Evolutionary conservation across 768 basidiomycete genomes (phyloP), one percentile per base, ranked within the genome.

Genomic region (Lyophyllum atratum): DNA sequence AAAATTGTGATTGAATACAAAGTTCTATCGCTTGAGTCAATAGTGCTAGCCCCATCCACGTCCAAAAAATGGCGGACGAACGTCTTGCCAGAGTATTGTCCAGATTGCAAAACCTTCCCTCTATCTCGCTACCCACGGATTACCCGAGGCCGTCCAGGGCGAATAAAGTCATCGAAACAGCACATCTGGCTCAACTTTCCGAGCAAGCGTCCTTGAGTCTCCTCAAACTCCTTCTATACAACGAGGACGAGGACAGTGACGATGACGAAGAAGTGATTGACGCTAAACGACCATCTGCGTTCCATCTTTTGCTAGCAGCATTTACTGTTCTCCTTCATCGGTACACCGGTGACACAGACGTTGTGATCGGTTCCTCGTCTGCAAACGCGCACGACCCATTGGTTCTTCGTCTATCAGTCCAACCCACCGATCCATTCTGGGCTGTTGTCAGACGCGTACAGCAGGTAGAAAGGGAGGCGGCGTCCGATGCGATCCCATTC

Each of bases 321-420:
- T 97, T 99, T 74, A 82, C 85, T 11, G 89, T 96, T 21, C 79
- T 98, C 49, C 77, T 99, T 12, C 94, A 98, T 74, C 82, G 96
- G 40, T 97, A 94, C 74, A 98, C 97, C 0, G 95, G 92, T 39
- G 97, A 99, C 69, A 95, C 87, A 25, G 94, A 97, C 65, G 80
- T 99, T 59, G 82, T 97, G 56, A 89, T 99, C 66, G 94, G 90
- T 33, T 92, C 92, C 3, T 95, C 93, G 15, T 89, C 92, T 24
- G 85, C 90, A 1, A 76, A 82, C 5, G 83, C 85, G 6, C 82
- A 83, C 24, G 85, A 90, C 57, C 93, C 95, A 9, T 80, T 99
- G 37, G 80, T 99, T 37, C 82, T 99, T 26, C 85, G 94, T 21
- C 72, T 98, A 49, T 81, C 88, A 10, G 76, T 97, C 44, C 91